A percentile compares a stretch with the other conserved stretches of the same genome.
phyloP scores from a whole-genome alignment of 2,329 filamentous ascomycete species.

The Acrodontium crateriforme region DNA sequence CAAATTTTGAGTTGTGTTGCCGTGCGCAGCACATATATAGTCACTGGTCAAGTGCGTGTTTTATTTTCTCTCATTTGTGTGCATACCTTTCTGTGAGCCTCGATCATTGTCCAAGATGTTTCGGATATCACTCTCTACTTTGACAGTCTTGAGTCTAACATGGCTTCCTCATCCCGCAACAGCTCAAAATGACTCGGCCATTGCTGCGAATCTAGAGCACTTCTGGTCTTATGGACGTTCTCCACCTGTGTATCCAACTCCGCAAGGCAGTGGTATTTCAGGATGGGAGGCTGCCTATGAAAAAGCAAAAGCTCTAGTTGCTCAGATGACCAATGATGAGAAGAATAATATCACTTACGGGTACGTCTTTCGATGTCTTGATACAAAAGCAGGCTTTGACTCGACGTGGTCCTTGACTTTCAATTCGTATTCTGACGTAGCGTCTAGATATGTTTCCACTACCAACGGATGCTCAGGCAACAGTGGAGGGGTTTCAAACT shows the following conservation, averaged over 20 bases:
- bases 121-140: too few species aligned
- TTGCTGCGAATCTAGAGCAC: conserved; percentile 13
- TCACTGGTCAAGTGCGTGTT: too few species aligned
- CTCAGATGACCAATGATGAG: conserved; percentile 25
- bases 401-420: not conserved
- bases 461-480: conserved; percentile 21
- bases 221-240: conserved; percentile 19
- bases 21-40: too few species aligned
- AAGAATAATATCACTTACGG: conserved; percentile 28
- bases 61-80: too few species aligned
- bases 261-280: conserved; percentile 10
- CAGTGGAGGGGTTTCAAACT: conserved; percentile 22
- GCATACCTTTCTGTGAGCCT: too few species aligned
- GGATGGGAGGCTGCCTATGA: conserved; percentile 26
- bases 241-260: conserved; percentile 16
- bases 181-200: too few species aligned
- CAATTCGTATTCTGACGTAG: not conserved
- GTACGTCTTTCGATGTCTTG: conserved; percentile 13
- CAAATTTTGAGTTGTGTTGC: too few species aligned
- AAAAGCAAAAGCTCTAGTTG: conserved; percentile 26
- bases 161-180: too few species aligned
- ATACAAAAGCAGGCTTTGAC: too few species aligned
- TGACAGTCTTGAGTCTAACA: too few species aligned
- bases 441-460: conserved; percentile 1
- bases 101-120: too few species aligned